Conservation (phyloP, 768 basidiomycete species). For the Russula foetens region DNA sequence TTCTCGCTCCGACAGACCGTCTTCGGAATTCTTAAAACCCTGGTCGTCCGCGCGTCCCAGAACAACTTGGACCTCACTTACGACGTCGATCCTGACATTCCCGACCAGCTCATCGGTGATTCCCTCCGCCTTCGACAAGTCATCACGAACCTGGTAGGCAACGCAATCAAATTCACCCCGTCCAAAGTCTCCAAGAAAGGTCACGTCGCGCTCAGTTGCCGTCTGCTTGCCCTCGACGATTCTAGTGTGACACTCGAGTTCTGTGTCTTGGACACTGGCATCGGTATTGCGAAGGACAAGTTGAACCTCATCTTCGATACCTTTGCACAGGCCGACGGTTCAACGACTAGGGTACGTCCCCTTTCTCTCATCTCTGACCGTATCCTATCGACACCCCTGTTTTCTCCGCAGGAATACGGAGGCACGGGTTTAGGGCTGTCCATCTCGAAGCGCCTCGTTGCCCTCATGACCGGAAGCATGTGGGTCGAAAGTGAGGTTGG, state of each 20-base stretch:
- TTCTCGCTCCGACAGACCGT: constrained; percentile 96
- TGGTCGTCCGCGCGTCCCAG: constrained; percentile 95
- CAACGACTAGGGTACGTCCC: constrained; percentile 77
- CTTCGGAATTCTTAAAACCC: constrained; percentile 94
- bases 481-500: constrained; percentile 97
- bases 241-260: constrained; percentile 88
- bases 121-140: constrained; percentile 91
- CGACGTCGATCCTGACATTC: constrained; percentile 91
- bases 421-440: constrained; percentile 95
- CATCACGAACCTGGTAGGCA: constrained; percentile 91
- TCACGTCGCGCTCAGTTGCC: constrained; percentile 82
- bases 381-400: not conserved
- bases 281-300: constrained; percentile 98
- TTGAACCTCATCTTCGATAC: constrained; percentile 98
- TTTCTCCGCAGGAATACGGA: constrained; percentile 70
- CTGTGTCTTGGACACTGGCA: constrained; percentile 96
- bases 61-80: constrained; percentile 95
- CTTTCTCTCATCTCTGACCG: not conserved
- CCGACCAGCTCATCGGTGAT: constrained; percentile 95
- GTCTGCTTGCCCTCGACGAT: constrained; percentile 71
- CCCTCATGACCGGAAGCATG: constrained; percentile 96
- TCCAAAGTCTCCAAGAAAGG: constrained; percentile 72
- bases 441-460: constrained; percentile 94
- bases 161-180: constrained; percentile 96
- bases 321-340: constrained; percentile 98